These are phyloP conservation scores for Pichia sp. DNA, from an alignment of 1,139 yeast genomes.

Conservation along the genomic window DNA sequence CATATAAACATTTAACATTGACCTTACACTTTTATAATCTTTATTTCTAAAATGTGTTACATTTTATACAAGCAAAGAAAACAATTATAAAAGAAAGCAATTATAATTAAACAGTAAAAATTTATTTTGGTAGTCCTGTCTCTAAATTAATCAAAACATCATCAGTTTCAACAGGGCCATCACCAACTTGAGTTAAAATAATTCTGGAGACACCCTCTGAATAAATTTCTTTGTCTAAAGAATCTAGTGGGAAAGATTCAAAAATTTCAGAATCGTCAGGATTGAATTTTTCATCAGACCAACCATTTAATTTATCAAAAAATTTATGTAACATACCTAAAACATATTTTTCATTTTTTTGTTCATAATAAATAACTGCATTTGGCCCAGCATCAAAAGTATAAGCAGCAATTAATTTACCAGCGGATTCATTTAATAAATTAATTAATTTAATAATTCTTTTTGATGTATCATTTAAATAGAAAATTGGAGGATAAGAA, in stretches of 20 bases:
- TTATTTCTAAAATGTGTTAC: no score
- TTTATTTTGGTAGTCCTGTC: slow-evolving; percentile 40
- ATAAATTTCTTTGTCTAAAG: slow-evolving; percentile 45
- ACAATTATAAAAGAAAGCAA: not conserved
- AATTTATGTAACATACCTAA: slow-evolving; percentile 52
- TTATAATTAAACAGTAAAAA: not conserved
- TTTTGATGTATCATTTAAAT: slow-evolving; percentile 91
- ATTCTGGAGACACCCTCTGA: slow-evolving; percentile 70
- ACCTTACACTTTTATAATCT: no score
- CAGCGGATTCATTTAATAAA: slow-evolving; percentile 60
- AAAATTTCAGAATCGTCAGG: slow-evolving; percentile 21
- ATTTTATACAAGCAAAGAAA: not conserved
- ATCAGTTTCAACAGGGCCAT: slow-evolving; percentile 64
- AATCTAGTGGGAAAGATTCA: slow-evolving; percentile 33
- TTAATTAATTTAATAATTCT: slow-evolving; percentile 79
- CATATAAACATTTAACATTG: no score
- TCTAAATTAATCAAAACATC: slow-evolving; percentile 47
- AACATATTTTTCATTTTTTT: slow-evolving; percentile 61
- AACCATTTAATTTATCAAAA: slow-evolving; percentile 59
- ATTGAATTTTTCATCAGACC: slow-evolving; percentile 40
- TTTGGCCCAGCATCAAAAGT: slow-evolving; percentile 99
- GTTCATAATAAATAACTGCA: slow-evolving; percentile 86
- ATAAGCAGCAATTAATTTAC: slow-evolving; percentile 77
- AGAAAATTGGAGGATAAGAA: slow-evolving; percentile 92
- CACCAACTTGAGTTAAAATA: slow-evolving; percentile 80